Conservation (phyloP, 176 grass and related monocot species). For the Miscanthus lutarioriparius region DNA sequence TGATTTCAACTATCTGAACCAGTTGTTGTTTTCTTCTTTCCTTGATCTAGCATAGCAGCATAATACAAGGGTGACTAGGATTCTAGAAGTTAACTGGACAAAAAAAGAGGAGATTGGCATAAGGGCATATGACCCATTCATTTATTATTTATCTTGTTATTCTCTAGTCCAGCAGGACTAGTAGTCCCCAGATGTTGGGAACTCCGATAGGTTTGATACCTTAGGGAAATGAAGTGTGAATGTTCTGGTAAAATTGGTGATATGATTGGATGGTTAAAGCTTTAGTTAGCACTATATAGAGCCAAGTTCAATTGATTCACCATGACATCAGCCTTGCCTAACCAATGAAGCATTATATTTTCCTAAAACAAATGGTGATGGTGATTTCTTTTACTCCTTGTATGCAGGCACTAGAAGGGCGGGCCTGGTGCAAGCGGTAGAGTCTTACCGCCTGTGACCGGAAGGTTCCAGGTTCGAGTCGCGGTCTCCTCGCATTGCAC, state of each 20-base stretch:
- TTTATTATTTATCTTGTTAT: neutral
- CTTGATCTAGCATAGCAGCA: neutral
- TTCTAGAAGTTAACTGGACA: neutral
- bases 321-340: neutral
- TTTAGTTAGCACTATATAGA: neutral
- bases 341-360: neutral
- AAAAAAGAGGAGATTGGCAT: neutral
- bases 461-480: too few relatives aligned
- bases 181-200: neutral
- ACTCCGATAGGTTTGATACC: neutral
- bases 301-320: neutral
- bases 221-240: neutral
- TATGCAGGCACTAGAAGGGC: conserved; percentile 67
- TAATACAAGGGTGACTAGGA: neutral
- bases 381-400: neutral
- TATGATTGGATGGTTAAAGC: neutral
- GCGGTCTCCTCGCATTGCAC: too few relatives aligned
- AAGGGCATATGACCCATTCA: neutral
- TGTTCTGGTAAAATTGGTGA: neutral
- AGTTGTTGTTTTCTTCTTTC: neutral
- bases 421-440: too few relatives aligned
- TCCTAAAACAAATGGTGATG: neutral
- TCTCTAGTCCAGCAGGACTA: conserved; percentile 3
- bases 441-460: too few relatives aligned
- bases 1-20: neutral